Evolutionary conservation across 73 alveolate genomes (phyloP), one percentile per base, ranked within the genome.

Genomic region (Paraurostyla sp.): DNA sequence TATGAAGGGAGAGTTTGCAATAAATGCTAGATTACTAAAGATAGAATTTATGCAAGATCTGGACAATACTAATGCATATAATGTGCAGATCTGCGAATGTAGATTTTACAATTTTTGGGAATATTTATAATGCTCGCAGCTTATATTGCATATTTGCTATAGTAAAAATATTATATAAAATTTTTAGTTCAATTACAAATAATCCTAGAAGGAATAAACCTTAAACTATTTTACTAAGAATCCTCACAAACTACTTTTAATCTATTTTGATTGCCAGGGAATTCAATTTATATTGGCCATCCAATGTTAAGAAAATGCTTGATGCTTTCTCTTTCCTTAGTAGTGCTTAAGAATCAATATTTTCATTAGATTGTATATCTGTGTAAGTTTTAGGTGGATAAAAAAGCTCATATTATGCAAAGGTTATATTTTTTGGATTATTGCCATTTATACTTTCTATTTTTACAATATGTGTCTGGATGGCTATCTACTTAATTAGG

Each of bases 161-260:
- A 25, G 89, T 29, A 30, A 27, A n/a, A n/a, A 42, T 49, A 15
- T 13, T 25, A 9, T 38, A 35, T 32, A 6, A 35, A 18, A 4
- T 7, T 29, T 6, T 35, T 41, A 49, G 78, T 27, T 52, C 52
- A 2, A 25, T 78, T 6, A n/a, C n/a, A 16, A 45, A 42, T 35
- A 25, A 25, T 65, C 25, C 76, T 20, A 40, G 65, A 51, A 38
- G 51, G n/a, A 63, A 75, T 25, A 54, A 75, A 46, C 52, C 54
- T 42, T 41, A 68, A 83, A 76, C 87, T 15, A 76, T 87, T 4
- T 52, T 87, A 20, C 15, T 87, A 2, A 71, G 93, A 29, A 85
- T 85, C 35, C 33, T 85, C 13, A 73, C 93, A 9, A 71, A 69
- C 32, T 85, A 68, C 60, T 22, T 82, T 18, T 57, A 82, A 63